phyloP scores from a whole-genome alignment of 192 early-diverging fungal genomes.

The Coemansia sp. region DNA sequence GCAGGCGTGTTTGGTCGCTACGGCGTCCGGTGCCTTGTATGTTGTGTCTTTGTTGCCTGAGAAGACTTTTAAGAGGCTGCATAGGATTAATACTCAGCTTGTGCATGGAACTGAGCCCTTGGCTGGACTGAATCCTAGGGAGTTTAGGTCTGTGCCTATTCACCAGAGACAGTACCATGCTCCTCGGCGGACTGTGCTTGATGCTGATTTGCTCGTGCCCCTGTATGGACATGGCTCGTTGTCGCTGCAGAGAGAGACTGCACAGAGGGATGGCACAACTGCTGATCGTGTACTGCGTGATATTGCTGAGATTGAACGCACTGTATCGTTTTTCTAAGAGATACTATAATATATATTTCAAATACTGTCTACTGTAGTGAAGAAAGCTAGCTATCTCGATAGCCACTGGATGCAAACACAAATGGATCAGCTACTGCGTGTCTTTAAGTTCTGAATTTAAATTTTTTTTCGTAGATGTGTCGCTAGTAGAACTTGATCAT shows the following conservation, averaged over 20 bases:
- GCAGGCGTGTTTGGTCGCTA: constrained; percentile 60
- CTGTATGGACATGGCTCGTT: constrained; percentile 69
- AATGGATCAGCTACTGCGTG: background rate
- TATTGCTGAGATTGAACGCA: constrained; percentile 34
- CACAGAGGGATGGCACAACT: constrained; percentile 86
- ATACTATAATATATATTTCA: background rate
- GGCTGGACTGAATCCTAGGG: constrained; percentile 92
- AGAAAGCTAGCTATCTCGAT: constrained; percentile 29
- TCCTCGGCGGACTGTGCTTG: constrained; percentile 80
- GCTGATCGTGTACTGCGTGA: constrained; percentile 70
- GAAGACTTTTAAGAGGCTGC: constrained; percentile 89
- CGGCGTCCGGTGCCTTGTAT: constrained; percentile 26
- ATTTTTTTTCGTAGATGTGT: too few relatives aligned
- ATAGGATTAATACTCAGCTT: constrained; percentile 82
- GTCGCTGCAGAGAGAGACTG: constrained; percentile 79
- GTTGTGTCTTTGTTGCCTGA: constrained; percentile 73
- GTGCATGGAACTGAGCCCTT: constrained; percentile 79
- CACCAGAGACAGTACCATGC: constrained; percentile 72
- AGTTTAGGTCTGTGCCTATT: constrained; percentile 68
- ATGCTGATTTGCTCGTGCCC: constrained; percentile 82
- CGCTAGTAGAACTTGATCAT: too few relatives aligned
- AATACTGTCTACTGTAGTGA: constrained; percentile 15
- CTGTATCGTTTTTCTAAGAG: constrained; percentile 25
- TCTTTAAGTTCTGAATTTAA: too few relatives aligned
- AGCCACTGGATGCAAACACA: constrained; percentile 35